These are phyloP conservation scores for Microsporum ferrugineum DNA, from an alignment of 2,329 filamentous ascomycete species.

Conservation along the genomic window DNA sequence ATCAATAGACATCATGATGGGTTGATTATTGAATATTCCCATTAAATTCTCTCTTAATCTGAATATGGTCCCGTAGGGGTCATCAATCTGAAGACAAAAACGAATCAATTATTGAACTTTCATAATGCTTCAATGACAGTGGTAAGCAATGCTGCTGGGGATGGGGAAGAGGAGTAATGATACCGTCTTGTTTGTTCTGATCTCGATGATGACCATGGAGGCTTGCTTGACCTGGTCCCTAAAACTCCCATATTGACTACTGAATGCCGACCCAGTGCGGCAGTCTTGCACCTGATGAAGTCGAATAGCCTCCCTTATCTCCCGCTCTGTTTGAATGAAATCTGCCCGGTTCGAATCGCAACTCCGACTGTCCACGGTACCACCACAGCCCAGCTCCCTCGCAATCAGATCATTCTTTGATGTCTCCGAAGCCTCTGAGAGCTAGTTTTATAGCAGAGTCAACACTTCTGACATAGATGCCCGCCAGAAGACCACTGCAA, in stretches of 20 bases:
- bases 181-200: constrained; percentile 55
- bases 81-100: neutral
- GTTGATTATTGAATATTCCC: neutral
- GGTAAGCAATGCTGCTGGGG: neutral
- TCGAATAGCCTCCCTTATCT: neutral
- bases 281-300: no score
- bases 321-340: neutral
- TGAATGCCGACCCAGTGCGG: constrained; percentile 14
- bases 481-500: neutral
- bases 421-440: neutral
- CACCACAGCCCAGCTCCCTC: neutral
- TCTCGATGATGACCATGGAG: constrained; percentile 51
- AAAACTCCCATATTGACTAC: constrained; percentile 24
- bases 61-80: neutral
- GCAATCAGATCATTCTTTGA: neutral
- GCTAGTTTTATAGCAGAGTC: neutral
- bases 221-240: constrained; percentile 43
- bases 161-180: neutral
- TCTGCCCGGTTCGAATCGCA: neutral
- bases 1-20: constrained; percentile 44
- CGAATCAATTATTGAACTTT: neutral
- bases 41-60: neutral
- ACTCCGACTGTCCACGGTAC: neutral
- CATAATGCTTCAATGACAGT: neutral
- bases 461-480: neutral